Evolutionary conservation across 805 yeast genomes (phyloP).

Genomic region (Metschnikowia continentalis): DNA sequence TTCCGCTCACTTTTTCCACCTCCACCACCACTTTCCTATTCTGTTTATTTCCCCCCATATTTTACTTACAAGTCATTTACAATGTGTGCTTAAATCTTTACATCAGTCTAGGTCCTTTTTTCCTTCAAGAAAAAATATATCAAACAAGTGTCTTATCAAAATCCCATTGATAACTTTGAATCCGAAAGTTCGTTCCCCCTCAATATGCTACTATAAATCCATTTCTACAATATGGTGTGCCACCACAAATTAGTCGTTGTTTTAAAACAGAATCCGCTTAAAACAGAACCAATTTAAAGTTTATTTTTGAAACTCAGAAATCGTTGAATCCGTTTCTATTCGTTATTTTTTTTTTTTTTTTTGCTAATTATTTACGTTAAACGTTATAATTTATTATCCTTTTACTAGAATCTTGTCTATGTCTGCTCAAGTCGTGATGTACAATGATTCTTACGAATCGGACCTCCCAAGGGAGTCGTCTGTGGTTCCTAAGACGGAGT

Average conservation of each 20-base stretch:
- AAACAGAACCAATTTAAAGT: conserved; percentile 5
- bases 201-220: conserved; percentile 33
- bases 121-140: conserved; percentile 15
- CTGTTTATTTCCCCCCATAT: conserved; percentile 8
- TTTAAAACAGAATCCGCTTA: conserved; percentile 18
- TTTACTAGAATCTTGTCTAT: conserved; percentile 1
- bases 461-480: conserved; percentile 11
- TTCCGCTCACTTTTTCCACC: conserved; percentile 4
- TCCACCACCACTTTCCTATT: conserved; percentile 9
- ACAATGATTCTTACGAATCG: conserved; percentile 15
- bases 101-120: conserved; percentile 14
- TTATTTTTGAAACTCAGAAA: no score
- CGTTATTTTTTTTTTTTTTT: no score
- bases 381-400: neutral
- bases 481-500: conserved; percentile 17
- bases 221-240: conserved; percentile 33
- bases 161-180: conserved; percentile 23
- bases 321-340: no score
- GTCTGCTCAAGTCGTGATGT: conserved; percentile 18
- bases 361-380: neutral
- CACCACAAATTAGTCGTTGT: conserved; percentile 24
- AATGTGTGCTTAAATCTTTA: conserved; percentile 35
- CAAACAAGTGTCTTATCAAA: conserved; percentile 17
- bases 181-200: conserved; percentile 13
- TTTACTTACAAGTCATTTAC: conserved; percentile 12